phyloP scores from a whole-genome alignment of 192 early-diverging fungal species.

The Lunasporangiospora selenospora region DNA sequence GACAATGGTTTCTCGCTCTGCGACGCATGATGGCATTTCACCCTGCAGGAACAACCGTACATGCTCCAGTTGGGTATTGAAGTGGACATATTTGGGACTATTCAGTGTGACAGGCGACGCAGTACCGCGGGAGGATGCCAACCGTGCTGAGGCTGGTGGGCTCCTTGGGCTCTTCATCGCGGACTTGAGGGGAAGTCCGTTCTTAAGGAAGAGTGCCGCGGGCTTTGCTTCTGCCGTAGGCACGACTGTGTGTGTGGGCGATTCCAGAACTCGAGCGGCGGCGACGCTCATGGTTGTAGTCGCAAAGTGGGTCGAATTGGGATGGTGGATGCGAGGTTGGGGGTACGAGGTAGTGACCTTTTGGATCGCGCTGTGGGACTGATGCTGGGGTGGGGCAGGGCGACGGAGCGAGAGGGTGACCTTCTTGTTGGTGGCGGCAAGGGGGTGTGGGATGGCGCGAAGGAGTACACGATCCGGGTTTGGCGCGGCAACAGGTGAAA shows the following conservation, averaged over 20 bases:
- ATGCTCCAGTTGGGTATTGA: conserved; percentile 71
- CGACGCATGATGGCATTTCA: conserved; percentile 64
- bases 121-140: conserved; percentile 32
- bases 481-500: too few relatives aligned
- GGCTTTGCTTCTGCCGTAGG: too few relatives aligned
- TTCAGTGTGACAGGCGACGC: conserved; percentile 48
- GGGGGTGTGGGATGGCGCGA: conserved; percentile 35
- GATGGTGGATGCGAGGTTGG: neutral
- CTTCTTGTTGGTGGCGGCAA: conserved; percentile 42
- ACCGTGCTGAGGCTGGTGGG: neutral
- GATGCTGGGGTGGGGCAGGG: conserved; percentile 2
- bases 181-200: conserved; percentile 41
- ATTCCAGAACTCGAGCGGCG: too few relatives aligned
- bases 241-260: too few relatives aligned
- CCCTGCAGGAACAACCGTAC: conserved; percentile 75
- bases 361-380: conserved; percentile 4
- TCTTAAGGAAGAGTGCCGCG: conserved; percentile 19
- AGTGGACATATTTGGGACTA: conserved; percentile 69
- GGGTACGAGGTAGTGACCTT: conserved; percentile 2
- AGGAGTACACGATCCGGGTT: conserved; percentile 45
- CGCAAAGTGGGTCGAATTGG: too few relatives aligned
- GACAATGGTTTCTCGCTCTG: conserved; percentile 44
- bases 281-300: too few relatives aligned
- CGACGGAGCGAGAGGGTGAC: conserved; percentile 35
- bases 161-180: conserved; percentile 21